phyloP scores from a whole-genome alignment of 176 grass and related monocot species.

The Rhynchospora tenuis region DNA sequence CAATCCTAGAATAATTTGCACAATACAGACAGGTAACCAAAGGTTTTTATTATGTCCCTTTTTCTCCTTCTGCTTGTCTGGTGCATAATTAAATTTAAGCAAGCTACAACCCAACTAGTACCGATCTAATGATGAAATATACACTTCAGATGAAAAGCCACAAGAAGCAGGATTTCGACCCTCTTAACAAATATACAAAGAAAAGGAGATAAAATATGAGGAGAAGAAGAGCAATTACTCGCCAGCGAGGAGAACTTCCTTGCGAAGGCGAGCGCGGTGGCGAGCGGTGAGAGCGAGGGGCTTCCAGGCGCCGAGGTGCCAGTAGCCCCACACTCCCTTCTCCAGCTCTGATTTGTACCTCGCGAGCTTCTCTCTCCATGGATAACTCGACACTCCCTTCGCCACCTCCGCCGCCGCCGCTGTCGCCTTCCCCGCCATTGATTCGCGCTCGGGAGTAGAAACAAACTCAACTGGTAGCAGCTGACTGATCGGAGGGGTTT shows the following conservation, averaged over 20 bases:
- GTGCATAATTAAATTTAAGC: neutral
- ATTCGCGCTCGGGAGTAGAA: neutral
- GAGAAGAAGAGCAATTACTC: constrained; percentile 30
- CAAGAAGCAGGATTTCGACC: neutral
- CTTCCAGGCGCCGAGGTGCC: constrained; percentile 94
- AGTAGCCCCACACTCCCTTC: constrained; percentile 44
- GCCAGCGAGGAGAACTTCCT: constrained; percentile 80
- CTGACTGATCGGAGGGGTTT: neutral
- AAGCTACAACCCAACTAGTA: neutral
- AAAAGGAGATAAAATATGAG: neutral
- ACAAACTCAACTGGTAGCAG: neutral
- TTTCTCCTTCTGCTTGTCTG: neutral
- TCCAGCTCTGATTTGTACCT: constrained; percentile 9
- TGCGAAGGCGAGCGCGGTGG: constrained; percentile 70
- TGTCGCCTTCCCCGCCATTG: constrained; percentile 17
- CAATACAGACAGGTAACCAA: neutral
- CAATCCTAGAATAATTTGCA: neutral
- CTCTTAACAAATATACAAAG: neutral
- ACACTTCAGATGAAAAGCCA: neutral
- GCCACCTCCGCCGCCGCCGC: neutral
- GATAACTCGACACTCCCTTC: neutral
- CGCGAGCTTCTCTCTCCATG: constrained; percentile 21
- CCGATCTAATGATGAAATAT: neutral
- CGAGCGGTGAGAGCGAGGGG: constrained; percentile 67
- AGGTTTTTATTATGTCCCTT: neutral